Evolutionary conservation across 768 basidiomycete species (phyloP).

Genomic region (Lentinula sp.): DNA sequence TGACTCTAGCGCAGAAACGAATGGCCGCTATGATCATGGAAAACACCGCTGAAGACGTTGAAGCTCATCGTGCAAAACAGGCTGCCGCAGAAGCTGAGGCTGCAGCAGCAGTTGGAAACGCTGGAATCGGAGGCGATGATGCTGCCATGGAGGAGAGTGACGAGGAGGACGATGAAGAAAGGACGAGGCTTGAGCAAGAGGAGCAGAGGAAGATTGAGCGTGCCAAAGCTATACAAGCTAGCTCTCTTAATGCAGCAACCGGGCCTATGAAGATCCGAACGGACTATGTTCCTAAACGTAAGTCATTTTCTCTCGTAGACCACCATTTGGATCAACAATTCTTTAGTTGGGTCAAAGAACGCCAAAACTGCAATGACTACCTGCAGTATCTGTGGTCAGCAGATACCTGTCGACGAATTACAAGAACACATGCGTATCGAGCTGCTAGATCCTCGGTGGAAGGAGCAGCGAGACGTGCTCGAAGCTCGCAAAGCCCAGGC

Average conservation of each 20-base stretch:
- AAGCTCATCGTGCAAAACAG: slow-evolving; percentile 74
- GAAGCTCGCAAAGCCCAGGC: slow-evolving; percentile 89
- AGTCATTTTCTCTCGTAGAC: slow-evolving; percentile 23
- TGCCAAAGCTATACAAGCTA: slow-evolving; percentile 77
- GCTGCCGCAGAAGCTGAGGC: slow-evolving; percentile 84
- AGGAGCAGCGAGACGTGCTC: slow-evolving; percentile 84
- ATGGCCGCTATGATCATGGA: slow-evolving; percentile 99
- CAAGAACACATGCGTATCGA: slow-evolving; percentile 99
- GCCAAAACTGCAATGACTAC: slow-evolving; percentile 72
- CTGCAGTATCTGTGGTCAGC: slow-evolving; percentile 92
- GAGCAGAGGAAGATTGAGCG: slow-evolving; percentile 64
- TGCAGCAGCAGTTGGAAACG: slow-evolving; percentile 69
- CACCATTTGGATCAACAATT: slow-evolving; percentile 10
- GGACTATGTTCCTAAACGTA: slow-evolving; percentile 92
- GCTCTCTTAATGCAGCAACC: slow-evolving; percentile 49
- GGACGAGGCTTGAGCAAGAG: slow-evolving; percentile 63
- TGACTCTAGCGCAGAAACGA: slow-evolving; percentile 95
- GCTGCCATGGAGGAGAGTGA: slow-evolving; percentile 86
- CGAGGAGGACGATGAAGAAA: slow-evolving; percentile 66
- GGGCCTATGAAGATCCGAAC: slow-evolving; percentile 92
- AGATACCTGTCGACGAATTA: slow-evolving; percentile 91
- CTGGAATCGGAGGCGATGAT: slow-evolving; percentile 48
- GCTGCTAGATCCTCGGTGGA: slow-evolving; percentile 95
- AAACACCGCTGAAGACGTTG: slow-evolving; percentile 81
- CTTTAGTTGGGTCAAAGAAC: slow-evolving; percentile 58